Evolutionary conservation across 805 yeast genomes (phyloP), one percentile per base, ranked within the genome.

Genomic region (Saccharomycopsis capsularis): DNA sequence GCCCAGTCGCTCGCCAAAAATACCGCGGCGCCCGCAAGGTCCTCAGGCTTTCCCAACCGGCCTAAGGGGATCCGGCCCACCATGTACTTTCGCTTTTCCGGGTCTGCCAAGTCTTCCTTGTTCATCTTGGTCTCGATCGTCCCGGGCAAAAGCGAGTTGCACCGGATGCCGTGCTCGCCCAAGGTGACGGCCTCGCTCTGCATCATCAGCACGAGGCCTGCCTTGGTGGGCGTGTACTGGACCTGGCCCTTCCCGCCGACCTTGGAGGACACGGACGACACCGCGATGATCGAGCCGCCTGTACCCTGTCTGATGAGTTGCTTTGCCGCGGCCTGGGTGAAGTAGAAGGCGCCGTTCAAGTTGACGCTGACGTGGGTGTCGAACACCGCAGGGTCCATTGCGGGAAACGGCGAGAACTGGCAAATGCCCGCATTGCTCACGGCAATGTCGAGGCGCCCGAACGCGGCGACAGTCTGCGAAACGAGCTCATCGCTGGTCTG

Each of bases 371-470:
- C 64, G 3, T 72, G 69, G 39, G 57, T 54, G 32, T 60, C 56
- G 51, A 64, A 67, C 4, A 63, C 57, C 30, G 65, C 72, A 21
- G 69, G 67, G 3, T 68, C 60, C 7, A 69, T 62, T n/a, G 69
- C 71, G 7, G 68, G 57, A 57, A 73, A 70, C 45, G 68, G 69
- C 37, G 63, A 56, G 51, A 71, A 67, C 40, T 66, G 61, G 55
- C 75, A 71, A 32, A 72, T 65, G 9, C 76, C 77, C 11, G 77
- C 76, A 55, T 73, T 73, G 9, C 74, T 68, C 3, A 73, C 73
- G 48, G 70, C 63, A 4, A 67, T 64, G 48, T 71, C 63, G 39
- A 72, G 50, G 48, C 65, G 65, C 3, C 74, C 74, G 56, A 71
- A 72, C 22, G 54, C 52, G 23, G 58, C 63, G 16, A 69, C 73